Conservation (phyloP, 345 rosid genomes). For the Boechera divaricarpa region DNA sequence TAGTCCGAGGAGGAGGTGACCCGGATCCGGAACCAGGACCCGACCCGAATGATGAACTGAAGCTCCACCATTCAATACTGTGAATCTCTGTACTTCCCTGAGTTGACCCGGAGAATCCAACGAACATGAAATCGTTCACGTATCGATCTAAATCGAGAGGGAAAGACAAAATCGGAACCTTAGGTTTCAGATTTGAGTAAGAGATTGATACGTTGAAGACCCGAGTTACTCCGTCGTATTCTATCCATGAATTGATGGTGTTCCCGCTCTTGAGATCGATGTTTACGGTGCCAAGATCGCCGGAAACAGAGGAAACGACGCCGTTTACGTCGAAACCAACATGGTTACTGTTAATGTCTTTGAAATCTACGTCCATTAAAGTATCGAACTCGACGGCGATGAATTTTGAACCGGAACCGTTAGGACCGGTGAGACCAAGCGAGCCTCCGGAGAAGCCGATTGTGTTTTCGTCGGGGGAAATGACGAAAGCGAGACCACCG, state of each 20-base stretch:
- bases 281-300: slow-evolving; percentile 58
- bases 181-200: slow-evolving; percentile 80
- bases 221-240: slow-evolving; percentile 58
- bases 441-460: slow-evolving; percentile 73
- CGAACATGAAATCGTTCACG: slow-evolving; percentile 82
- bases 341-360: slow-evolving; percentile 82
- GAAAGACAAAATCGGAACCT: slow-evolving; percentile 60
- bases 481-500: slow-evolving; percentile 81
- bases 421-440: slow-evolving; percentile 55
- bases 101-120: slow-evolving; percentile 89
- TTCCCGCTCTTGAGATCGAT: slow-evolving; percentile 84
- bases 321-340: slow-evolving; percentile 78
- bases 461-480: slow-evolving; percentile 60
- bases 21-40: slow-evolving; percentile 40
- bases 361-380: slow-evolving; percentile 77
- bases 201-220: slow-evolving; percentile 62
- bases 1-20: slow-evolving; percentile 55
- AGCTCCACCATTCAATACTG: slow-evolving; percentile 93
- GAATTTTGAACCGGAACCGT: slow-evolving; percentile 50
- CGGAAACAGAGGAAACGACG: slow-evolving; percentile 57
- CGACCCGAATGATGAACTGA: slow-evolving; percentile 68
- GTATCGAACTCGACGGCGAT: slow-evolving; percentile 90
- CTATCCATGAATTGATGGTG: slow-evolving; percentile 80
- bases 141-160: slow-evolving; percentile 73
- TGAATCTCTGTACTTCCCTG: slow-evolving; percentile 93